Base-by-base conservation (phyloP, 768 basidiomycete genomes). In the Solioccasus polychromus region DNA sequence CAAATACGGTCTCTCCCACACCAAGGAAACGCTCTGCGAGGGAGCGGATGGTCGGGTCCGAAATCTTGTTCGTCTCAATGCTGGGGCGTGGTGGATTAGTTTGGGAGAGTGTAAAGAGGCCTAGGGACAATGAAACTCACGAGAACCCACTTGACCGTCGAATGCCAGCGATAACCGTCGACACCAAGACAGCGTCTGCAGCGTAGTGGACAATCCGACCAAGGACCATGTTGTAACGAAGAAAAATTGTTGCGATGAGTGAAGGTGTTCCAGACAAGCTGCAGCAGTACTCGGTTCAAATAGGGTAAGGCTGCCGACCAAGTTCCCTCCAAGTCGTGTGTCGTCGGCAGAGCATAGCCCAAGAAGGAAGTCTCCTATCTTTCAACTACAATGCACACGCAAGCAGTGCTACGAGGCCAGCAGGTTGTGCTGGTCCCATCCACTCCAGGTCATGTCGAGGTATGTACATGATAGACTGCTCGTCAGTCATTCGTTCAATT, bases 91-190 rank as follows among this genome's bases (percentile, higher is more conserved):
- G 23, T 37, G 15, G 29, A 32, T 46, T 47, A 36, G 39, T 15
- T 17, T 25, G 6, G 38, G 35, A 23, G 35, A 41, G 25, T n/a
- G 37, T 32, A 37, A 25, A 32, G 32, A n/a, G n/a, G n/a, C n/a
- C n/a, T n/a, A 34, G 9, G 19, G 35, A 38, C 37, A 50, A 42
- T 31, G 53, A 37, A 41, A 84, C 92, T 67, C 62, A 96, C 94
- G 78, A 69, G 70, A 92, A 92, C 28, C 94, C 94, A 48, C 86
- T 94, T 15, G 92, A 85, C 48, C 90, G 82, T 63, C 84, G 83
- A 48, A 98, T 84, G 24, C 95, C 95, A 30, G 95, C 95, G 31
- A 94, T 68, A 7, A 97, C 78, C 11, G 95, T 91, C 14, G 93
- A 93, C 29, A 97, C 54, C 26, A 97, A 74, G 41, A 90, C 78